Evolutionary conservation across 208 protist genomes (phyloP).

Genomic region (Leishmania major): DNA sequence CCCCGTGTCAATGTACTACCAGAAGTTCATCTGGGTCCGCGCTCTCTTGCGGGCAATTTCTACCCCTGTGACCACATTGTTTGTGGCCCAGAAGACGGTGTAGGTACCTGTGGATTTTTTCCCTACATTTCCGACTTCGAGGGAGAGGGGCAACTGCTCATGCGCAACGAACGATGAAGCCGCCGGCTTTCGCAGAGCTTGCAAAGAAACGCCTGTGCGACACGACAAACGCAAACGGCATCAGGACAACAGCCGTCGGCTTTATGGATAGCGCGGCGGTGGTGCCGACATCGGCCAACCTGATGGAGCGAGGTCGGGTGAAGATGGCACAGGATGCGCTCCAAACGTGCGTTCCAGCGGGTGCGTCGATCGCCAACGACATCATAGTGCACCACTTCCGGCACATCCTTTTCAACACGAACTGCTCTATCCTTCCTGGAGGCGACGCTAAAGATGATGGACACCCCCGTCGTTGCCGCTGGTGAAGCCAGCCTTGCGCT

Average conservation of each 20-base stretch:
- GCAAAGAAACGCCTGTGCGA: slow-evolving; percentile 14
- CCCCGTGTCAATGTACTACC: slow-evolving; percentile 2
- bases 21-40: slow-evolving; percentile 3
- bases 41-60: not conserved
- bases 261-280: slow-evolving; percentile 11
- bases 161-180: slow-evolving; percentile 6
- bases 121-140: slow-evolving; percentile 9
- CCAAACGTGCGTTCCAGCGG: slow-evolving; percentile 1
- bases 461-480: slow-evolving; percentile 4
- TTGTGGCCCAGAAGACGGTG: slow-evolving; percentile 17
- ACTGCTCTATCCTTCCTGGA: slow-evolving; percentile 8
- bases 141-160: not conserved
- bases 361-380: slow-evolving; percentile 14
- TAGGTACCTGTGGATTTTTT: slow-evolving; percentile 11
- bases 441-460: slow-evolving; percentile 15
- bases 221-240: slow-evolving; percentile 6
- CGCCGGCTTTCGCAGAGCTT: not conserved
- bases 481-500: slow-evolving; percentile 20
- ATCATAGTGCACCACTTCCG: slow-evolving; percentile 17
- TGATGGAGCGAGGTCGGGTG: slow-evolving; percentile 5
- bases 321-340: slow-evolving; percentile 9
- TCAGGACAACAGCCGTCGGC: slow-evolving; percentile 6
- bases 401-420: slow-evolving; percentile 15
- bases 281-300: slow-evolving; percentile 6
- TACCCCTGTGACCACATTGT: not conserved